Evolutionary conservation across 73 alveolate species (phyloP).

Genomic region (Paramecium caudatum): DNA sequence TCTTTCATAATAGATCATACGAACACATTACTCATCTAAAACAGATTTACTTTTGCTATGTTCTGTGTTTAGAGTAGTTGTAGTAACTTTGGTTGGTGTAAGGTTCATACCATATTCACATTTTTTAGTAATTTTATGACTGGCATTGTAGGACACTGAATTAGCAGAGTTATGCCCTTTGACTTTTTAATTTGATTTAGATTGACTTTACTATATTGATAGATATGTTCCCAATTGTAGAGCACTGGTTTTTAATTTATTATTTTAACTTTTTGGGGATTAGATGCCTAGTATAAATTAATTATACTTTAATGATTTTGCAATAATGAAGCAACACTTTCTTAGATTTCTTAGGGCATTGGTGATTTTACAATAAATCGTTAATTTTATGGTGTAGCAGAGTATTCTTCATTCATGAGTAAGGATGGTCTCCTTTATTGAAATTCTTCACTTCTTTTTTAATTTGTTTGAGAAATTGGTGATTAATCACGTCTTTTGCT

Average conservation of each 20-base stretch:
- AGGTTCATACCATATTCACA: background rate
- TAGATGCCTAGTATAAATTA: background rate
- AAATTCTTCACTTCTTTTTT: constrained; percentile 1
- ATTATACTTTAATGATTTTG: constrained; percentile 15
- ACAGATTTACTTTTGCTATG: constrained; percentile 68
- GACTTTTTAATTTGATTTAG: background rate
- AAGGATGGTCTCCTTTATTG: constrained; percentile 34
- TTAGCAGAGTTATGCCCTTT: constrained; percentile 60
- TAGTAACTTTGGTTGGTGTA: constrained; percentile 54
- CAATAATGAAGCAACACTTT: constrained; percentile 1
- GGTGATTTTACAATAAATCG: constrained; percentile 38
- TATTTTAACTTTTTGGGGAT: constrained; percentile 16
- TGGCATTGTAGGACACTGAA: constrained; percentile 38
- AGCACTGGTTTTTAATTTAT: background rate
- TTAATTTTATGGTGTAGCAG: constrained; percentile 14
- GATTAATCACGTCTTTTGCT: constrained; percentile 62
- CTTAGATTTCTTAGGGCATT: constrained; percentile 20
- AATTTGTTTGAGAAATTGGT: constrained; percentile 1
- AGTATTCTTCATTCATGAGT: background rate
- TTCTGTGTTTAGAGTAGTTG: constrained; percentile 51
- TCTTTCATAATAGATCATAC: constrained; percentile 30
- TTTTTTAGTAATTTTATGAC: background rate
- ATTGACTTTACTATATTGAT: background rate
- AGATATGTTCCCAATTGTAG: constrained; percentile 24
- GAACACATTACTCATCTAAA: background rate